phyloP scores from a whole-genome alignment of 768 basidiomycete species.

The Cyclocybe cylindracea region DNA sequence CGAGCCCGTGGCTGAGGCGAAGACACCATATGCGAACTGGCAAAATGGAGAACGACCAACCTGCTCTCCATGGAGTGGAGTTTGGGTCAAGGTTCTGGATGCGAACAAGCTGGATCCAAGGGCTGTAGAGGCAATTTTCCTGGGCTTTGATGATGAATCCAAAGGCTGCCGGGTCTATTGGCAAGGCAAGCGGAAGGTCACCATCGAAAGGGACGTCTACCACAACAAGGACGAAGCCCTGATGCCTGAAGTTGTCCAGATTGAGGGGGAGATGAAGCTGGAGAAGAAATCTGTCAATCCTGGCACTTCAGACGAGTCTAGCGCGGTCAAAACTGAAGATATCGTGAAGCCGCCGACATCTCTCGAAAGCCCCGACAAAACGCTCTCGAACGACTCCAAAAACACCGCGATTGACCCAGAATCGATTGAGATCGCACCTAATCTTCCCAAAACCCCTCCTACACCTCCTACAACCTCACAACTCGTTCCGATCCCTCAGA shows the following conservation, averaged over 20 bases:
- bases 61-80: slow-evolving; percentile 24
- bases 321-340: too few species aligned
- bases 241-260: slow-evolving; percentile 17
- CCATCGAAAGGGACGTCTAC: slow-evolving; percentile 28
- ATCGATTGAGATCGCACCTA: not conserved
- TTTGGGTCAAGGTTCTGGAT: slow-evolving; percentile 25
- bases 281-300: slow-evolving; percentile 1
- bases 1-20: slow-evolving; percentile 17
- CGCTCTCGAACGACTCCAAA: too few species aligned
- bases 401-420: not conserved
- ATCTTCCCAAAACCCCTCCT: not conserved
- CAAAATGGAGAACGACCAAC: slow-evolving; percentile 25
- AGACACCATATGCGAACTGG: slow-evolving; percentile 23
- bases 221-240: slow-evolving; percentile 17
- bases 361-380: too few species aligned
- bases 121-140: slow-evolving; percentile 22
- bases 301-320: not conserved
- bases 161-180: slow-evolving; percentile 35
- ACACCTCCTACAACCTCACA: slow-evolving; percentile 1
- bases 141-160: slow-evolving; percentile 31
- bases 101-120: slow-evolving; percentile 23
- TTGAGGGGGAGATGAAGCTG: slow-evolving; percentile 33
- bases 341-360: too few species aligned
- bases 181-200: slow-evolving; percentile 26
- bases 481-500: not conserved